Conservation (phyloP, 345 rosid species). For the Hevea brasiliensis region DNA sequence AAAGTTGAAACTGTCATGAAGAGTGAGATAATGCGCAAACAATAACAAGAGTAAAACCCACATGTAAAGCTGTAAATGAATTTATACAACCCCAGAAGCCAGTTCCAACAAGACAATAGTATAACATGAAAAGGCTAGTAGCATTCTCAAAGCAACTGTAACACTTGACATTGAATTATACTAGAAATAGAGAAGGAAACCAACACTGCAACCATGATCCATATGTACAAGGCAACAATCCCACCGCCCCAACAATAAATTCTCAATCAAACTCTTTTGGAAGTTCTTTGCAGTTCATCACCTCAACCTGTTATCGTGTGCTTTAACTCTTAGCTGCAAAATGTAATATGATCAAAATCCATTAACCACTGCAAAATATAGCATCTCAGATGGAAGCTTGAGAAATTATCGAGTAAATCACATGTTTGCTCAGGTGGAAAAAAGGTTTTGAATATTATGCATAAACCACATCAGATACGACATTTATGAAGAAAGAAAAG, state of each 20-base stretch:
- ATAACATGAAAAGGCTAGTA: background rate
- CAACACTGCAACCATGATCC: background rate
- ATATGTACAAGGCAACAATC: slow-evolving; percentile 9
- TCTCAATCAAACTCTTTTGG: background rate
- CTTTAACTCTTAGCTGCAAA: slow-evolving; percentile 8
- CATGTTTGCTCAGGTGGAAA: background rate
- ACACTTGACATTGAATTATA: background rate
- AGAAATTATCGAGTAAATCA: background rate
- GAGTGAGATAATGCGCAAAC: background rate
- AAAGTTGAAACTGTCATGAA: too few relatives aligned
- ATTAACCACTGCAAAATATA: background rate
- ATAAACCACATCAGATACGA: background rate
- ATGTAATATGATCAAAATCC: background rate
- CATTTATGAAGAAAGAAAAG: too few relatives aligned
- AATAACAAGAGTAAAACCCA: background rate
- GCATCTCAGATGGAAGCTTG: background rate
- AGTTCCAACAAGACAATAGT: background rate
- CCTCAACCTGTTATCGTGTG: background rate
- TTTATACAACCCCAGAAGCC: background rate
- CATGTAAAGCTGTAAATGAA: background rate
- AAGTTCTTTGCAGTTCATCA: background rate
- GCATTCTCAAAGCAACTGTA: background rate
- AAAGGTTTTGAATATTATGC: background rate
- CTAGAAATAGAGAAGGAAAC: background rate
- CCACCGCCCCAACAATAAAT: background rate